Evolutionary conservation across 1,139 yeast genomes (phyloP).

Genomic region (Yamadazyma diddensiae): DNA sequence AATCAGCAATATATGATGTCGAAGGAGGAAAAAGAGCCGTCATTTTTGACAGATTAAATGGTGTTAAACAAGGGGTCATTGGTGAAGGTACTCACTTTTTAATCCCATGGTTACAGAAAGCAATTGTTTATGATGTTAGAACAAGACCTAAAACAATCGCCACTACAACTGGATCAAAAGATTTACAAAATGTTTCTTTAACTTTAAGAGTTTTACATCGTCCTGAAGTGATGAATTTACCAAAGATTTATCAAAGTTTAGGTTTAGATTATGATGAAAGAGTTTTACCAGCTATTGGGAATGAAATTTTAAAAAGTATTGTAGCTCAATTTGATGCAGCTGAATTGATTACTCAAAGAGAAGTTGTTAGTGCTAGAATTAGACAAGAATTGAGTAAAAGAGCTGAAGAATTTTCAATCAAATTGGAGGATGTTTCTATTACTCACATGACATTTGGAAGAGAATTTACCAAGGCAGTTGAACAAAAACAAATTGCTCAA

Average conservation of each 20-base stretch:
- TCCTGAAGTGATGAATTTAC: slow-evolving; percentile 83
- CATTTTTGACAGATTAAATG: slow-evolving; percentile 85
- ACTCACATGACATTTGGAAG: slow-evolving; percentile 97
- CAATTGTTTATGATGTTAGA: slow-evolving; percentile 86
- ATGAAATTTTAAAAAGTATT: slow-evolving; percentile 89
- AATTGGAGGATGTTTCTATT: slow-evolving; percentile 93
- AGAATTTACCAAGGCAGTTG: slow-evolving; percentile 98
- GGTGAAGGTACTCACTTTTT: slow-evolving; percentile 98
- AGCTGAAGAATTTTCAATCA: slow-evolving; percentile 86
- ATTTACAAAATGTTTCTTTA: slow-evolving; percentile 90
- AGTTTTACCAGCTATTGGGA: slow-evolving; percentile 94
- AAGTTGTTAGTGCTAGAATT: slow-evolving; percentile 86
- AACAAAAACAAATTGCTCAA: slow-evolving; percentile 98
- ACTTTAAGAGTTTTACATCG: slow-evolving; percentile 92
- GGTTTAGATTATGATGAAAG: slow-evolving; percentile 97
- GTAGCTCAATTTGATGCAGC: slow-evolving; percentile 99
- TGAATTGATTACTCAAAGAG: slow-evolving; percentile 95
- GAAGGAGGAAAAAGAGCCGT: slow-evolving; percentile 96
- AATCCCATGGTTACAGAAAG: slow-evolving; percentile 93
- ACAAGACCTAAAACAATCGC: slow-evolving; percentile 90
- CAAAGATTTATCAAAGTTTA: slow-evolving; percentile 81
- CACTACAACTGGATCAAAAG: slow-evolving; percentile 96
- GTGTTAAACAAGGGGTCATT: slow-evolving; percentile 81
- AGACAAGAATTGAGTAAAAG: slow-evolving; percentile 82
- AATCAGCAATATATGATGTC: slow-evolving; percentile 83